phyloP scores from a whole-genome alignment of 345 rosid genomes.

The Gossypium raimondii region DNA sequence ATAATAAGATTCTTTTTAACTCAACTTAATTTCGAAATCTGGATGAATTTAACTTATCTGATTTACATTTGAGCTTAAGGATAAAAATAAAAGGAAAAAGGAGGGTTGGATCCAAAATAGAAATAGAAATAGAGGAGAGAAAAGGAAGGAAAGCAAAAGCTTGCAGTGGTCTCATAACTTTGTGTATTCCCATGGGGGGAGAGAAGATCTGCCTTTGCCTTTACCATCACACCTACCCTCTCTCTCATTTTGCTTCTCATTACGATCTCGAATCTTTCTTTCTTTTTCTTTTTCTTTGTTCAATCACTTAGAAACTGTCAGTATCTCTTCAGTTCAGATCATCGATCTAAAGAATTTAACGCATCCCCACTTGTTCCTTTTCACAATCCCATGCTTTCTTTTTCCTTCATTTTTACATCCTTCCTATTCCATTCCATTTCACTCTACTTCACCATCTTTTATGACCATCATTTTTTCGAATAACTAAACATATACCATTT shows the following conservation, averaged over 20 bases:
- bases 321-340: constrained; percentile 13
- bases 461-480: too few species aligned
- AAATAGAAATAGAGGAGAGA: constrained; percentile 18
- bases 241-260: constrained; percentile 42
- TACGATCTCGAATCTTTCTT: constrained; percentile 48
- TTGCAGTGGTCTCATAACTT: constrained; percentile 20
- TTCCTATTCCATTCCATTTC: not conserved
- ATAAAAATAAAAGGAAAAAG: not conserved
- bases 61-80: too few species aligned
- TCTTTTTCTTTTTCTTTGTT: not conserved
- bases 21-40: too few species aligned
- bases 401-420: not conserved
- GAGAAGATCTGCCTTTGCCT: constrained; percentile 42
- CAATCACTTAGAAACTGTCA: constrained; percentile 16
- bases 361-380: constrained; percentile 16
- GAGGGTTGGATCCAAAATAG: not conserved
- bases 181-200: constrained; percentile 53
- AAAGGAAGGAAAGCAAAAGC: constrained; percentile 38
- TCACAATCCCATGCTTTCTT: not conserved
- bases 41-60: too few species aligned
- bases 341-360: constrained; percentile 10
- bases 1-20: not conserved
- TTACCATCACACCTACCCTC: constrained; percentile 14
- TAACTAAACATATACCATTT: too few species aligned
- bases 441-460: not conserved